Evolutionary conservation across 345 rosid genomes (phyloP), one percentile per base, ranked within the genome.

Genomic region (Brassica carinata): DNA sequence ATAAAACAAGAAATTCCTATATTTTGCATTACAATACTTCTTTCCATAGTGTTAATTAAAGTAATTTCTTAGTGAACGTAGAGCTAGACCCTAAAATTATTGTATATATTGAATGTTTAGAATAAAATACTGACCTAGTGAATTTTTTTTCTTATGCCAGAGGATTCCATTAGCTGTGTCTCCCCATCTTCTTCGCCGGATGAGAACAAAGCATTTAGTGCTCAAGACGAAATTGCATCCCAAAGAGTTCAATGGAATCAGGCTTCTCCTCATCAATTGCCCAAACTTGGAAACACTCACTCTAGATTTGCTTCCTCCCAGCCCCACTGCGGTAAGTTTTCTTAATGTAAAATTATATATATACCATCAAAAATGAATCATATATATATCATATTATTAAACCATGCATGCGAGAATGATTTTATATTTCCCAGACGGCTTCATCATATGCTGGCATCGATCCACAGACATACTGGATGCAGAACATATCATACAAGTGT

Each of bases 241-340:
- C 0, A 43, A 59, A 29, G 88, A 84, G 64, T 83, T 76, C 10
- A 61, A 69, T 10, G 90, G 89, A 5, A 78, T 88, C 27, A 78
- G 40, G 15, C 82, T 87, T 66, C 40, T 90, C 75, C 68, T 88
- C 0, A 17, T 67, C 0, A 84, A 85, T 18, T 86, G 83, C 18
- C 87, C 70, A 1, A 1, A 10, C 2, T 58, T 88, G 3, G 61
- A 59, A 29, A 76, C 74, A 2, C 13, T 76, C 55, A 76, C 74
- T 15, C 27, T 68, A 0, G 58, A 74, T 7, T 7, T 43, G 5
- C 62, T 15, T 5, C 29, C 33, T 15, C 63, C 51, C 48, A 74
- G 0, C 45, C 7, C 69, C 34, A 17, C 3, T 18, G 8, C 1
- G 31, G 67, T 72, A 59, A 26, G 34, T 8, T 58, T 3, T 18